phyloP scores from a whole-genome alignment of 495 filamentous ascomycete species.

The Aspergillus avenaceus region DNA sequence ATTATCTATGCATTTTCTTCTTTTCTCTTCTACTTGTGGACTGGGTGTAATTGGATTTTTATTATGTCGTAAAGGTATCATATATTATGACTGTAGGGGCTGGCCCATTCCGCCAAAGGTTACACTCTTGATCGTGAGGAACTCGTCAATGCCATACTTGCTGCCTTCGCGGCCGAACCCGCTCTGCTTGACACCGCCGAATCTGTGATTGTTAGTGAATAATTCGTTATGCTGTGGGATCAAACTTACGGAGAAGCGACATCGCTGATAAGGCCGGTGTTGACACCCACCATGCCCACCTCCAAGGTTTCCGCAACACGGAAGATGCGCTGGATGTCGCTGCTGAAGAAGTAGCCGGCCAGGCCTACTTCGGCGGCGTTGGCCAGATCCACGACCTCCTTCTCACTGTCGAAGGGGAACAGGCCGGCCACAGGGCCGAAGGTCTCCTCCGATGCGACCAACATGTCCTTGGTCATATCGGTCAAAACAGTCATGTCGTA shows the following conservation, averaged over 20 bases:
- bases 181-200: slow-evolving; percentile 90
- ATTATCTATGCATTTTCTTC: slow-evolving; percentile 1
- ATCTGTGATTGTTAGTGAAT: no score
- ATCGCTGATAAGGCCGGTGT: slow-evolving; percentile 80
- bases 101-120: slow-evolving; percentile 75
- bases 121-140: slow-evolving; percentile 80
- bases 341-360: slow-evolving; percentile 82
- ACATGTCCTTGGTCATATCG: slow-evolving; percentile 78
- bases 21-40: background rate
- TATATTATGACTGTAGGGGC: slow-evolving; percentile 43
- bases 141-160: slow-evolving; percentile 88
- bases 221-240: no score
- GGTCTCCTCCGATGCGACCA: slow-evolving; percentile 73
- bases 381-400: slow-evolving; percentile 76
- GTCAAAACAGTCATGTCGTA: slow-evolving; percentile 78
- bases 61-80: no score
- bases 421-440: slow-evolving; percentile 83
- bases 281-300: slow-evolving; percentile 87
- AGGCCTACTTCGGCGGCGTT: slow-evolving; percentile 75
- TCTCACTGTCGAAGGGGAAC: slow-evolving; percentile 78
- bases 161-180: slow-evolving; percentile 92
- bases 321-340: slow-evolving; percentile 66
- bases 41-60: no score
- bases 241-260: slow-evolving; percentile 60
- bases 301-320: slow-evolving; percentile 81